Evolutionary conservation across 192 early-diverging fungal species (phyloP), one percentile per base, ranked within the genome.

Genomic region (Entomortierella lignicola): DNA sequence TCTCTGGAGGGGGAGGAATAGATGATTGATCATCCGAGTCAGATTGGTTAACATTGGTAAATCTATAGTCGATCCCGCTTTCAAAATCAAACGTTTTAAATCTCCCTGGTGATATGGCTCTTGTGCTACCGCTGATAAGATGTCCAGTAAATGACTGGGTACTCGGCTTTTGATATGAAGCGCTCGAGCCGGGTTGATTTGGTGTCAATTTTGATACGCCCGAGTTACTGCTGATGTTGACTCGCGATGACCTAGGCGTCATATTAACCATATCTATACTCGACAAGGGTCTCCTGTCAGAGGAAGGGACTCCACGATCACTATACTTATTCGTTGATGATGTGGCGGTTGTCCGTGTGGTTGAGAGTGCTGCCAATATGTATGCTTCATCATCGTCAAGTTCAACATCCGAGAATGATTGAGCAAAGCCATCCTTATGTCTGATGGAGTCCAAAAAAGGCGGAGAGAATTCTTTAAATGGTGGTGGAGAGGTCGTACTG

Each of bases 381-480:
- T 47, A 47, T 3, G 3, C 21, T 17, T 17, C 27, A 31, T 66
- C 13, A 15, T 32, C 39, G 15, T 44, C 60, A 29, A 18, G 27
- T 11, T 56, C 69, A 1, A 29, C 52, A 15, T 62, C 50, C 4
- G 37, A 62, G 1, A 15, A 1, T 1, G 54, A 41, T 29, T 56
- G 58, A 0, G 70, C 55, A 31, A 63, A 64, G 18, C 43, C 54
- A 51, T 62, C 43, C 10, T 48, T 34, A 25, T 44, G 53, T 23
- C 31, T 71, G 18, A 71, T 41, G 11, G 15, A 25, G 26, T 63
- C 51, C 11, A 71, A 47, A 11, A 61, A 59, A 0, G 66, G 55
- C 13, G 66, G 58, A 41, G 53, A 62, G 18, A 25, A 64, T 26
- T 62, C 69, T 4, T 64, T 61, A 15, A 47, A 47, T 20, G 44